phyloP scores from a whole-genome alignment of 306 rosid genomes.

The Lagenaria siceraria region DNA sequence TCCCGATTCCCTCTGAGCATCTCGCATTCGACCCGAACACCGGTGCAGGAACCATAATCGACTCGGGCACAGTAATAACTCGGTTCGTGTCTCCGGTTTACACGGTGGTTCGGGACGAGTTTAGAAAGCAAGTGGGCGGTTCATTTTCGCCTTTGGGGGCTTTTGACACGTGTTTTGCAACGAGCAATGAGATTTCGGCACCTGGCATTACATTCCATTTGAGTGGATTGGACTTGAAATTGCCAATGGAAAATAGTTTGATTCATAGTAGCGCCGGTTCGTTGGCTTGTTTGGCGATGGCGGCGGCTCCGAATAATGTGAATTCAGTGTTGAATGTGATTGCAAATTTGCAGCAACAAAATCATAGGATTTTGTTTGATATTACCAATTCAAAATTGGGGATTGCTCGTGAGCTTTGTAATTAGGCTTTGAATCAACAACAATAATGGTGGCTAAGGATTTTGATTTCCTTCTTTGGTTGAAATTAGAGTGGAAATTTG shows the following conservation, averaged over 20 bases:
- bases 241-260: conserved; percentile 68
- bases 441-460: no score
- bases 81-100: conserved; percentile 59
- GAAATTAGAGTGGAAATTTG: neutral
- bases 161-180: conserved; percentile 72
- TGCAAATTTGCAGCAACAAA: conserved; percentile 90
- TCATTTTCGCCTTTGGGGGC: conserved; percentile 60
- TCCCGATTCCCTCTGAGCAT: conserved; percentile 24
- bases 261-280: conserved; percentile 80
- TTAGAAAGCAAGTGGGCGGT: conserved; percentile 54
- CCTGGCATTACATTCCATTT: conserved; percentile 48
- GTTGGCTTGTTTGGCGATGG: conserved; percentile 83
- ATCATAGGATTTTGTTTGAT: conserved; percentile 76
- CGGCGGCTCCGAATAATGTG: conserved; percentile 69
- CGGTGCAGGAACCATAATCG: conserved; percentile 76
- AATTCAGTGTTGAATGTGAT: conserved; percentile 78
- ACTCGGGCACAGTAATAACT: conserved; percentile 81
- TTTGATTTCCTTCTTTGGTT: neutral
- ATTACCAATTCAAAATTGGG: conserved; percentile 59
- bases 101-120: conserved; percentile 61
- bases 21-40: conserved; percentile 45
- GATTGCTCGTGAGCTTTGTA: conserved; percentile 80
- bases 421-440: conserved; percentile 15
- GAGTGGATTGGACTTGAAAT: conserved; percentile 39
- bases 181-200: conserved; percentile 31